Conservation (phyloP, 148 eudicot species). For the Gaultheria prostrata region DNA sequence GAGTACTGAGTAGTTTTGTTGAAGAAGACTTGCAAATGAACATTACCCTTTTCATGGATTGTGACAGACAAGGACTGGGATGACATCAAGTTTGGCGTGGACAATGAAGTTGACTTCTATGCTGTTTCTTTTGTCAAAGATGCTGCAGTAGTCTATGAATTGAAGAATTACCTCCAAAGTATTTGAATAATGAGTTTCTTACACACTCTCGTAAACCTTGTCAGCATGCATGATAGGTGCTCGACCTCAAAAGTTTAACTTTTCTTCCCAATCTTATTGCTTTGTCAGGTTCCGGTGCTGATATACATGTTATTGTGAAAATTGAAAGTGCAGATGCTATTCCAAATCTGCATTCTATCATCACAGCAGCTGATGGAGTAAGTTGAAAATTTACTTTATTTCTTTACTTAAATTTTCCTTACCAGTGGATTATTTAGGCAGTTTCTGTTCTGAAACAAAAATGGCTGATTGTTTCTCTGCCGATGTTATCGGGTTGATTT, state of each 20-base stretch:
- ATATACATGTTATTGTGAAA: slow-evolving; percentile 89
- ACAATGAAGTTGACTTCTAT: slow-evolving; percentile 86
- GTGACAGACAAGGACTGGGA: slow-evolving; percentile 98
- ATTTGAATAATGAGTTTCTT: slow-evolving; percentile 11
- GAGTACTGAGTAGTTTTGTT: neutral
- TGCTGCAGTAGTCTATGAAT: slow-evolving; percentile 87
- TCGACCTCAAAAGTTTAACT: slow-evolving; percentile 5
- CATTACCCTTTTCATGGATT: slow-evolving; percentile 16
- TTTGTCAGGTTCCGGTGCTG: slow-evolving; percentile 71
- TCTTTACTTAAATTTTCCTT: neutral
- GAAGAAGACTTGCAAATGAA: slow-evolving; percentile 1
- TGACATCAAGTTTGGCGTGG: slow-evolving; percentile 99
- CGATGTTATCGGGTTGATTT: neutral
- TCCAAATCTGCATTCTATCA: slow-evolving; percentile 76
- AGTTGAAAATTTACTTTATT: slow-evolving; percentile 18
- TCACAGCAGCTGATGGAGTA: slow-evolving; percentile 90
- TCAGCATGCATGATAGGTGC: slow-evolving; percentile 1
- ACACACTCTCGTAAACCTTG: neutral
- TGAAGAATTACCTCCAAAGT: slow-evolving; percentile 91
- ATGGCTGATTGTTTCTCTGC: neutral
- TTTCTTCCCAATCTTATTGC: neutral
- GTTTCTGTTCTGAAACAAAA: neutral
- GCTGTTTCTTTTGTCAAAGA: slow-evolving; percentile 99
- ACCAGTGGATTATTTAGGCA: neutral
- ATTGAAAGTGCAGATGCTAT: slow-evolving; percentile 85